These are phyloP conservation scores for Platanus orientalis DNA, from an alignment of 164 flowering plant genomes.

Conservation along the genomic window DNA sequence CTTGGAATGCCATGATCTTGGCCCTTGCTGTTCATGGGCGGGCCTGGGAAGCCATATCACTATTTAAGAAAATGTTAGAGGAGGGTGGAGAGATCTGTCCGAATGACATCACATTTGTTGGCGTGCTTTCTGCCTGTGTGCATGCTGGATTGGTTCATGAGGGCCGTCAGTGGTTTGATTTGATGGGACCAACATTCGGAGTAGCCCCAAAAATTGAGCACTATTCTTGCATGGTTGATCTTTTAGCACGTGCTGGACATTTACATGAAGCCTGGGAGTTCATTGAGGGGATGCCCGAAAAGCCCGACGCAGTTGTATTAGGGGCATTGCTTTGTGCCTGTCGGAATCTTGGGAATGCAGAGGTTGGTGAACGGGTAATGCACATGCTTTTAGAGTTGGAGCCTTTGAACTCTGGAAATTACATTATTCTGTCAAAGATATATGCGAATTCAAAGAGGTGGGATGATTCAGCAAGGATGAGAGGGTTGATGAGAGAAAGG, in stretches of 20 bases:
- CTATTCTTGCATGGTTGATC: neutral
- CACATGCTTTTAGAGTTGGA: neutral
- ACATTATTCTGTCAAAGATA: too few relatives aligned
- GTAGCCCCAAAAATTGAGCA: neutral
- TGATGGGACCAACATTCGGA: neutral
- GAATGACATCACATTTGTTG: too few relatives aligned
- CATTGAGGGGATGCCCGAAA: neutral
- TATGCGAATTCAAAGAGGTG: too few relatives aligned
- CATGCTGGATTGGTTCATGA: neutral
- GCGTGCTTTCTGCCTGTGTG: neutral
- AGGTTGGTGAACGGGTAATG: neutral
- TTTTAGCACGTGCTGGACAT: neutral
- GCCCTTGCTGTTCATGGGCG: too few relatives aligned
- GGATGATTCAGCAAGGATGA: too few relatives aligned
- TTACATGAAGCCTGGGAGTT: neutral
- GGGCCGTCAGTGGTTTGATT: neutral
- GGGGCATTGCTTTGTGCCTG: neutral
- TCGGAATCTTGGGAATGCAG: neutral
- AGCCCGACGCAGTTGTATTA: neutral
- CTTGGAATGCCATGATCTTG: too few relatives aligned
- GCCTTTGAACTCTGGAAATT: neutral
- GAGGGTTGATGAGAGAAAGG: too few relatives aligned
- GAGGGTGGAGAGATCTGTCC: too few relatives aligned
- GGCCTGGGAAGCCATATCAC: too few relatives aligned
- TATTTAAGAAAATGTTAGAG: too few relatives aligned